These are phyloP conservation scores for Geotrichum cucujoidarum DNA, from an alignment of 1,139 yeast species.

Conservation along the genomic window DNA sequence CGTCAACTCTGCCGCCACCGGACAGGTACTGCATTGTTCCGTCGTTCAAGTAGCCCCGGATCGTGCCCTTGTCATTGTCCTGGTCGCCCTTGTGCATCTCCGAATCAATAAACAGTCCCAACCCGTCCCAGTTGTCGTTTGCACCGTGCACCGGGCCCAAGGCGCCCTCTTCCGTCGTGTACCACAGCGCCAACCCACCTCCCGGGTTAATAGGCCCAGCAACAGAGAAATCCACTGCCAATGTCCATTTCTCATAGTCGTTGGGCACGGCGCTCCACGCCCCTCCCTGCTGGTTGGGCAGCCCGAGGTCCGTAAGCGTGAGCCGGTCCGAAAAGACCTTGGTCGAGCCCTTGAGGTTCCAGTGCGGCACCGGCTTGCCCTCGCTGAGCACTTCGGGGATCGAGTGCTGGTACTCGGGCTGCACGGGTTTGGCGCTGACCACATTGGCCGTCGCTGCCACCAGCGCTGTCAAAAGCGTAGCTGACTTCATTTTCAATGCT, in stretches of 20 bases:
- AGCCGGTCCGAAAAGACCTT: slow-evolving; percentile 21
- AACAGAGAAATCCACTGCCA: slow-evolving; percentile 33
- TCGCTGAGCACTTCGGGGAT: slow-evolving; percentile 16
- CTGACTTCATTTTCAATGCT: not conserved
- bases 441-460: not conserved
- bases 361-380: slow-evolving; percentile 16
- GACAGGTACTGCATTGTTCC: slow-evolving; percentile 29
- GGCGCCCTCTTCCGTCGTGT: slow-evolving; percentile 29
- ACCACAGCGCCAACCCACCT: slow-evolving; percentile 40
- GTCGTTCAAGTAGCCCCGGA: slow-evolving; percentile 41
- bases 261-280: slow-evolving; percentile 35
- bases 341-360: slow-evolving; percentile 15
- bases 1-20: slow-evolving; percentile 20
- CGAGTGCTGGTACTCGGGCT: slow-evolving; percentile 16
- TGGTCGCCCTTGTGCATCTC: slow-evolving; percentile 17
- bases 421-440: slow-evolving; percentile 7
- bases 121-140: slow-evolving; percentile 40
- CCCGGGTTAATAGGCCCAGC: slow-evolving; percentile 36
- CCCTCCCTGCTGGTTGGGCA: slow-evolving; percentile 30
- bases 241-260: slow-evolving; percentile 35
- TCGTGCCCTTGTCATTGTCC: slow-evolving; percentile 30
- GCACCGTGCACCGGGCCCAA: slow-evolving; percentile 39
- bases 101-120: slow-evolving; percentile 38
- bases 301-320: slow-evolving; percentile 28
- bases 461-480: not conserved